Conservation (phyloP, 371 early-diverging fungal genomes). For the Neoconidiobolus thromboides region DNA sequence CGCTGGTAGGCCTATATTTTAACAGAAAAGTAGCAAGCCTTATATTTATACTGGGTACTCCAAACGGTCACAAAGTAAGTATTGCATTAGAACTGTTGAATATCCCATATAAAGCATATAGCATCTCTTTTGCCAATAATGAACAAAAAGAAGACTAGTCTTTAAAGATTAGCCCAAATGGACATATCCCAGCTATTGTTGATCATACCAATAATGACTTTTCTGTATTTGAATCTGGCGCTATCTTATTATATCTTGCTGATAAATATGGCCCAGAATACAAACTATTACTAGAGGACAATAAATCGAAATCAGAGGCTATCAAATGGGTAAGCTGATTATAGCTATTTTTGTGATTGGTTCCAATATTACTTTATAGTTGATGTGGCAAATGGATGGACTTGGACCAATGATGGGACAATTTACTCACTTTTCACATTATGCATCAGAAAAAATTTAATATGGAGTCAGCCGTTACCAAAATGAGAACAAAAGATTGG, state of each 20-base stretch:
- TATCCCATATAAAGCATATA: conserved; percentile 13
- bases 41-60: neutral
- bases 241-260: conserved; percentile 27
- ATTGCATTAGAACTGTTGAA: conserved; percentile 22
- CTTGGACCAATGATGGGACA: conserved; percentile 14
- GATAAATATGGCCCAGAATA: conserved; percentile 25
- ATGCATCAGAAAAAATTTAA: conserved; percentile 22
- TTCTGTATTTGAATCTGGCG: conserved; percentile 25
- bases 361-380: conserved; percentile 9
- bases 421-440: conserved; percentile 20
- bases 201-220: conserved; percentile 21
- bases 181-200: conserved; percentile 21
- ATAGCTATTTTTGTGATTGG: neutral
- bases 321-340: conserved; percentile 15
- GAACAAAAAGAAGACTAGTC: conserved; percentile 29
- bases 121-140: conserved; percentile 14
- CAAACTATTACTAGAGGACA: conserved; percentile 17
- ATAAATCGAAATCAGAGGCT: conserved; percentile 17
- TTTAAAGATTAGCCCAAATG: conserved; percentile 30
- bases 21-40: neutral
- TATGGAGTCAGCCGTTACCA: conserved; percentile 26
- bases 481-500: conserved; percentile 19
- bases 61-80: conserved; percentile 14
- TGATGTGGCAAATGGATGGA: conserved; percentile 24
- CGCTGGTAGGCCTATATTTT: neutral